phyloP scores from a whole-genome alignment of 2,329 filamentous ascomycete genomes.

The Lachnum nothofagi region DNA sequence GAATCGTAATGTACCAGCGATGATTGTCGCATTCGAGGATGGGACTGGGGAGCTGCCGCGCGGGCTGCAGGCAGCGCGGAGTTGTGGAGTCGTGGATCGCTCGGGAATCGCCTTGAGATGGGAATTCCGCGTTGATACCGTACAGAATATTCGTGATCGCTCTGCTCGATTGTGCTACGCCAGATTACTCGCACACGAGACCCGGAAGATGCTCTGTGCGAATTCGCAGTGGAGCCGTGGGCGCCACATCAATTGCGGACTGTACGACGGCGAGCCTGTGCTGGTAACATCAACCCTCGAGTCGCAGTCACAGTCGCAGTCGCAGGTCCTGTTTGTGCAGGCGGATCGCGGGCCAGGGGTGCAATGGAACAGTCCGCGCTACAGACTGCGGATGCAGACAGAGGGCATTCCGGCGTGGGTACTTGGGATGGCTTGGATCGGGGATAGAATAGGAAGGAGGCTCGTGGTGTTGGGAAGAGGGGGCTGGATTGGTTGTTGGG shows the following conservation, averaged over 20 bases:
- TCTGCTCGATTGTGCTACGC: not conserved
- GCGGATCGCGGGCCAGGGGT: constrained; percentile 2
- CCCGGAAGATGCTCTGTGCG: constrained; percentile 3
- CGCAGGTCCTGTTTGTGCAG: not conserved
- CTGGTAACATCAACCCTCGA: constrained; percentile 15
- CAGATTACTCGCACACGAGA: constrained; percentile 4
- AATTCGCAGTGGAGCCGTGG: constrained; percentile 1
- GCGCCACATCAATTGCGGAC: constrained; percentile 11
- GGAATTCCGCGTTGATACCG: not conserved
- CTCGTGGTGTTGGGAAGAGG: no score
- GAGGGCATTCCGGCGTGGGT: constrained; percentile 5
- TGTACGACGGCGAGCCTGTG: constrained; percentile 6
- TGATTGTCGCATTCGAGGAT: not conserved
- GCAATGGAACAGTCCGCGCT: constrained; percentile 15
- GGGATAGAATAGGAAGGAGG: not conserved
- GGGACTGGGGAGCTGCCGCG: not conserved
- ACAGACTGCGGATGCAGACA: constrained; percentile 9
- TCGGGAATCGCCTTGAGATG: not conserved
- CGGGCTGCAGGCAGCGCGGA: not conserved
- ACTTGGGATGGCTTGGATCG: not conserved
- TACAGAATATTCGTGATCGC: not conserved
- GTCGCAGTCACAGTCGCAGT: no score
- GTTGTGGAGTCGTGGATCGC: not conserved
- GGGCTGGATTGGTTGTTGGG: not conserved
- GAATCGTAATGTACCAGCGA: not conserved